Evolutionary conservation across 495 filamentous ascomycete species (phyloP), one percentile per base, ranked within the genome.

Genomic region (Neurospora pannonica): DNA sequence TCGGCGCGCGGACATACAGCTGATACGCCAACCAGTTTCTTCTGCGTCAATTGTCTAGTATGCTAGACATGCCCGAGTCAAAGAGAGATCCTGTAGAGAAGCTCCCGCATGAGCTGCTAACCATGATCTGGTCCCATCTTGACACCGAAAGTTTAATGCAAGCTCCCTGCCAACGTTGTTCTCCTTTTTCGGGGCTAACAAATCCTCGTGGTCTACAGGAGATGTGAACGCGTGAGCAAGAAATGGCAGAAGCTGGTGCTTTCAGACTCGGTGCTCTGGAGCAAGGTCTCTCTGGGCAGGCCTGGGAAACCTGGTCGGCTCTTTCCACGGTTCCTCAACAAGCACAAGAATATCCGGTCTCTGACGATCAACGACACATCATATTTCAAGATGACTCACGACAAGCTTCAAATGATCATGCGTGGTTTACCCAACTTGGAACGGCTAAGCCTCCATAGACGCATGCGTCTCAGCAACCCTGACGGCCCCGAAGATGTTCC

Each of bases 21-120:
- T 71, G 31, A 60, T 38, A 38, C 3, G 1, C 36, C 17, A 7
- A 38, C 24, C 48, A 80, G 76, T 31, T 74, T 19, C 48, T 78
- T 21, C 74, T 81, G 39, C 73, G 70, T n/a, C 72, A 71, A 24
- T 78, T 81, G 77, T 75, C 74, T 13, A 74, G 76, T 62, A 72
- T 36, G 4, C 67, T 79, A 28, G 48, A 60, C 11, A 72, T 78
- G 48, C n/a, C 71, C 34, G 71, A 74, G 31, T 60, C 74, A 8
- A 42, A 43, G 17, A 73, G 54, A 36, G 80, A 81, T 69, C 80
- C 80, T 5, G 43, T 77, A 11, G 72, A 54, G 19, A 76, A 71
- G 40, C 74, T 81, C 7, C 80, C 80, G 1, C 62, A 48, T 8
- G 80, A 81, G 60, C 19, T 80, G 24, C 11, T 78, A 9, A 39